Conservation (phyloP, 169 alveolate species). For the Eimeria maxima region DNA sequence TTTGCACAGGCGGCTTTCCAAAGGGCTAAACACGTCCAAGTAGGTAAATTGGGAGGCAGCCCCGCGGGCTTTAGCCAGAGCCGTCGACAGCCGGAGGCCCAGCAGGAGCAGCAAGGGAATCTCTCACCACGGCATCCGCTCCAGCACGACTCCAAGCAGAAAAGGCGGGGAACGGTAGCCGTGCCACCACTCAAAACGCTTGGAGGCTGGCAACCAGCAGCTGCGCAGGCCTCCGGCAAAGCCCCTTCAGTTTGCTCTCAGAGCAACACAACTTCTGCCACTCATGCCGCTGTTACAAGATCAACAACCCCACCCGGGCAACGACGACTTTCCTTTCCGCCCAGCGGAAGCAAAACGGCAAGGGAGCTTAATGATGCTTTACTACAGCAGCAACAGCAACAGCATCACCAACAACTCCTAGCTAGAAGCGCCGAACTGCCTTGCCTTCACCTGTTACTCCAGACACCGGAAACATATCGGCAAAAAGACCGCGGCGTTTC, state of each 20-base stretch:
- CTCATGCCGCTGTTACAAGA: not conserved
- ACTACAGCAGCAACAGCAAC: slow-evolving; percentile 25
- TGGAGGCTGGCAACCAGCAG: not conserved
- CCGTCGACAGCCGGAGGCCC: not conserved
- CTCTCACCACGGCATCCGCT: not conserved
- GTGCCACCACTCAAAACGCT: not conserved
- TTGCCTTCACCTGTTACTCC: slow-evolving; percentile 36
- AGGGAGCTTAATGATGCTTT: slow-evolving; percentile 26
- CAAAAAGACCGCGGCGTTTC: slow-evolving; percentile 59
- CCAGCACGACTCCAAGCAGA: not conserved
- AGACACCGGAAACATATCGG: not conserved
- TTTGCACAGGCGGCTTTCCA: not conserved
- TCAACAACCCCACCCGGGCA: not conserved
- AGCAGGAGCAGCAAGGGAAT: not conserved
- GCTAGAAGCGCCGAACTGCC: slow-evolving; percentile 46
- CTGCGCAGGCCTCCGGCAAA: not conserved
- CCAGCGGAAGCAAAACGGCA: slow-evolving; percentile 13
- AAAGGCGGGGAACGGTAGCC: not conserved
- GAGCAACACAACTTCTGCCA: not conserved
- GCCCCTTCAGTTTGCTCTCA: not conserved
- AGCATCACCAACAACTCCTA: slow-evolving; percentile 44
- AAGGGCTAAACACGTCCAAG: not conserved
- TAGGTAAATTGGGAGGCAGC: not conserved
- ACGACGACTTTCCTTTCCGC: not conserved
- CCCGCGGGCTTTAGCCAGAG: not conserved